A percentile compares a stretch with the other conserved stretches of the same genome.
Conservation (phyloP, 2,329 filamentous ascomycete species). For the Epichloe uncinata region DNA sequence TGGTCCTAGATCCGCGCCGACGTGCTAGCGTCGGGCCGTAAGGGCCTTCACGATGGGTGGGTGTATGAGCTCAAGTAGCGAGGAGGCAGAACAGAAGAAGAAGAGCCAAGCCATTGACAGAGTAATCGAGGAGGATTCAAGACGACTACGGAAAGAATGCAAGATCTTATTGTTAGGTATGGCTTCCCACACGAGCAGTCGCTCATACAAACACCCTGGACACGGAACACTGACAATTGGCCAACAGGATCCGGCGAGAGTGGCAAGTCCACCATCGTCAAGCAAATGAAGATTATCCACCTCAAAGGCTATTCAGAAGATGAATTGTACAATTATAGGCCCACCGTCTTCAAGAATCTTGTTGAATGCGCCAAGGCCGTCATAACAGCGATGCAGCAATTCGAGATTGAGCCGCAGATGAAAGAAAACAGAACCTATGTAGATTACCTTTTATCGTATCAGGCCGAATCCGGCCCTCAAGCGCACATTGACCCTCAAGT, state of each 20-base stretch:
- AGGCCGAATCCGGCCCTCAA: conserved; percentile 80
- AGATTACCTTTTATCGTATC: conserved; percentile 76
- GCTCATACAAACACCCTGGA: too few species aligned
- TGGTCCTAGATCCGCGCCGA: not conserved
- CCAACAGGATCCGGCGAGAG: conserved; percentile 83
- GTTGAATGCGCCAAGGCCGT: conserved; percentile 93
- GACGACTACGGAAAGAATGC: conserved; percentile 89
- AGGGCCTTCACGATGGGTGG: conserved; percentile 57
- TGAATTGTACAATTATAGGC: conserved; percentile 83
- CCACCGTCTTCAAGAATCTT: conserved; percentile 97
- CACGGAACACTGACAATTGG: conserved; percentile 8
- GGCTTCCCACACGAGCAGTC: not conserved
- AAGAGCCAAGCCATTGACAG: conserved; percentile 92
- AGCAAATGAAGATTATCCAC: conserved; percentile 99
- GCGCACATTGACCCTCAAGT: conserved; percentile 70
- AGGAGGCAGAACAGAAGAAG: conserved; percentile 88
- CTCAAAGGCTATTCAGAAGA: conserved; percentile 94
- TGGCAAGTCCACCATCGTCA: conserved; percentile 97
- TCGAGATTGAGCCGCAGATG: conserved; percentile 66
- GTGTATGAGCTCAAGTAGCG: conserved; percentile 81
- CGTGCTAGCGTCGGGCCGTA: conserved; percentile 6
- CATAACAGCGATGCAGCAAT: conserved; percentile 82
- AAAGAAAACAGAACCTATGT: conserved; percentile 60
- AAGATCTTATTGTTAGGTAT: conserved; percentile 91
- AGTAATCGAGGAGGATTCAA: conserved; percentile 86